Evolutionary conservation across 2,329 filamentous ascomycete species (phyloP).

Genomic region (Aspergillus sclerotialis): DNA sequence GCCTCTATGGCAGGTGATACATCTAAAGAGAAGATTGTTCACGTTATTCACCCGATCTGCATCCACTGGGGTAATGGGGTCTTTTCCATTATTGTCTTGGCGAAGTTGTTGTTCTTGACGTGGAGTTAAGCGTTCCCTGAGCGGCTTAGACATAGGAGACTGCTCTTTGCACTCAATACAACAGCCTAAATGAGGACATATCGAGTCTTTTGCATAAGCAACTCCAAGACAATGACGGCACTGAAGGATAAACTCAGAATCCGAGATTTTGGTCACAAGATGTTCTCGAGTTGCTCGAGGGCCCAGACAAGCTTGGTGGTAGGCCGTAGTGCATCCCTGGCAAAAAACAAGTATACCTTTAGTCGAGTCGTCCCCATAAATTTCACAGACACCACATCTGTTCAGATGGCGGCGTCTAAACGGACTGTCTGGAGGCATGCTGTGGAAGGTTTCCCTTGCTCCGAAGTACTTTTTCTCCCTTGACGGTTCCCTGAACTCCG

Average conservation of each 20-base stretch:
- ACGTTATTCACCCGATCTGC: conserved; percentile 64
- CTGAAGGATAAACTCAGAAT: conserved; percentile 76
- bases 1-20: conserved; percentile 64
- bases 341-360: conserved; percentile 74
- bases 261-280: conserved; percentile 74
- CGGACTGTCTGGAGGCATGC: conserved; percentile 51
- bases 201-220: conserved; percentile 60
- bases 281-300: conserved; percentile 70
- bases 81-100: conserved; percentile 68
- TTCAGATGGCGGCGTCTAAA: conserved; percentile 66
- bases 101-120: conserved; percentile 79
- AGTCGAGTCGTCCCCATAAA: conserved; percentile 45
- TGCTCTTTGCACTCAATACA: conserved; percentile 63
- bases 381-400: conserved; percentile 65
- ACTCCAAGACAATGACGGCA: conserved; percentile 76
- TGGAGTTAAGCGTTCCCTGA: conserved; percentile 64
- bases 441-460: conserved; percentile 67
- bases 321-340: conserved; percentile 80
- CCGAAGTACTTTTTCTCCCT: conserved; percentile 41
- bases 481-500: conserved; percentile 42
- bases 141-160: conserved; percentile 67
- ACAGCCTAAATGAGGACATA: conserved; percentile 61
- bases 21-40: conserved; percentile 75
- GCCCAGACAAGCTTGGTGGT: conserved; percentile 78
- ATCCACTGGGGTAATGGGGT: conserved; percentile 64